Evolutionary conservation across 768 basidiomycete genomes (phyloP).

Genomic region (Leccinellum albellum): DNA sequence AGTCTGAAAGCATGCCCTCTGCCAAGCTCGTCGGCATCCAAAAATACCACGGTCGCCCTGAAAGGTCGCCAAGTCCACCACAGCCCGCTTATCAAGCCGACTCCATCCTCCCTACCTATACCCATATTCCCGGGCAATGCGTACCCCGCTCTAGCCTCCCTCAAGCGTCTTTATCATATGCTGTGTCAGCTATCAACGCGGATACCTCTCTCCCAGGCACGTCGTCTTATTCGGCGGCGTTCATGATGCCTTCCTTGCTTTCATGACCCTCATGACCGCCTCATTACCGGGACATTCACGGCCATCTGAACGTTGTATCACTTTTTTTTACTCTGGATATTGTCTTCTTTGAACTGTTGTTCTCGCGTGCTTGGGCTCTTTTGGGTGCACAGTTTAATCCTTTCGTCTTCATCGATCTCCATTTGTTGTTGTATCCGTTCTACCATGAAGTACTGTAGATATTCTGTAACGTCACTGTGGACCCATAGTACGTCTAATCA

Average conservation of each 20-base stretch:
- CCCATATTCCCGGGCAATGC: slow-evolving; percentile 32
- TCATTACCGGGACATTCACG: slow-evolving; percentile 18
- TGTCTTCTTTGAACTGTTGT: slow-evolving; percentile 27
- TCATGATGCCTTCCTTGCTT: slow-evolving; percentile 32
- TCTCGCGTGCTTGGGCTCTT: slow-evolving; percentile 6
- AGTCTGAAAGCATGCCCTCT: slow-evolving; percentile 48
- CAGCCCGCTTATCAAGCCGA: slow-evolving; percentile 29
- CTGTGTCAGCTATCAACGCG: slow-evolving; percentile 38
- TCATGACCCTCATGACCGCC: slow-evolving; percentile 31
- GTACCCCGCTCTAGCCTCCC: slow-evolving; percentile 32
- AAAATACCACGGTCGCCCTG: slow-evolving; percentile 33
- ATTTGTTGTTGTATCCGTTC: slow-evolving; percentile 20
- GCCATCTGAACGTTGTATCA: slow-evolving; percentile 22
- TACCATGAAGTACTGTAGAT: slow-evolving; percentile 32
- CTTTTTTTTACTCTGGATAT: slow-evolving; percentile 25
- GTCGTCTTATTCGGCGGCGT: slow-evolving; percentile 27
- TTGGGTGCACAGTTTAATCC: slow-evolving; percentile 9
- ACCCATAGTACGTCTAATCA: slow-evolving; percentile 26
- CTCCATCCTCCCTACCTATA: slow-evolving; percentile 29
- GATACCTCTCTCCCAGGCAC: slow-evolving; percentile 19
- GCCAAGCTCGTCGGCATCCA: slow-evolving; percentile 57
- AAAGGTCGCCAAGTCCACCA: slow-evolving; percentile 26
- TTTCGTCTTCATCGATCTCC: slow-evolving; percentile 20
- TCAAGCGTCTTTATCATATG: slow-evolving; percentile 42
- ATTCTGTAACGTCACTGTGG: slow-evolving; percentile 27